Evolutionary conservation across 106 monocot species (phyloP), one percentile per base, ranked within the genome.

Genomic region (Phalaenopsis equestris): DNA sequence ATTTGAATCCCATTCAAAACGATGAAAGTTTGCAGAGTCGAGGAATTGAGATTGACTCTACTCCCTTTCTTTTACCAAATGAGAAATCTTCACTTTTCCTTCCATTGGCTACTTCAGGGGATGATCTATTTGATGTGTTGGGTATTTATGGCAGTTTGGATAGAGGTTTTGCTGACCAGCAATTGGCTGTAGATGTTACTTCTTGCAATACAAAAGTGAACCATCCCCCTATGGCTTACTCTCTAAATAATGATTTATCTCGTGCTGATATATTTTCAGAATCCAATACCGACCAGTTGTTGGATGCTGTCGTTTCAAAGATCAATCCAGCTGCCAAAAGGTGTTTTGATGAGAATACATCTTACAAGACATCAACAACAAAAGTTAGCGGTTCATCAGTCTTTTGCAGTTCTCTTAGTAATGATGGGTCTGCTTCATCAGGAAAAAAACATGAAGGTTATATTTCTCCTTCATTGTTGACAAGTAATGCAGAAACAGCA

Each of bases 121-220:
- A 84, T 83, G 92, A 92, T 68, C 81, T 97, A 30, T 92, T 92
- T 86, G 92, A 90, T 76, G 85, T 83, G 36, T 81, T 97, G 79
- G 94, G 92, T 2, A 81, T 56, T 55, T 39, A 38, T 67, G 80
- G 72, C 1, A 79, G 55, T 80, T 84, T 79, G 14, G 79, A 81
- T 81, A 58, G 67, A 73, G 55, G 55, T 58, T 81, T 67, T 23
- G 5, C 55, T 72, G 61, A 49, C 72, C 38, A 80, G 65, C 79
- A 73, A 67, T 79, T 77, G 42, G 67, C 55, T 86, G 61, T 48
- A 43, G 79, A 86, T 86, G 52, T 45, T 56, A 78, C 84, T 57
- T 78, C 76, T 56, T 78, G 75, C 83, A 80, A 56, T 2, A 77
- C 78, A 18, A 73, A 88, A 45, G 1, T 45, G 23, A 88, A 86